These are phyloP conservation scores for Solanum habrochaites DNA, from an alignment of 257 asterid genomes.

Conservation along the genomic window DNA sequence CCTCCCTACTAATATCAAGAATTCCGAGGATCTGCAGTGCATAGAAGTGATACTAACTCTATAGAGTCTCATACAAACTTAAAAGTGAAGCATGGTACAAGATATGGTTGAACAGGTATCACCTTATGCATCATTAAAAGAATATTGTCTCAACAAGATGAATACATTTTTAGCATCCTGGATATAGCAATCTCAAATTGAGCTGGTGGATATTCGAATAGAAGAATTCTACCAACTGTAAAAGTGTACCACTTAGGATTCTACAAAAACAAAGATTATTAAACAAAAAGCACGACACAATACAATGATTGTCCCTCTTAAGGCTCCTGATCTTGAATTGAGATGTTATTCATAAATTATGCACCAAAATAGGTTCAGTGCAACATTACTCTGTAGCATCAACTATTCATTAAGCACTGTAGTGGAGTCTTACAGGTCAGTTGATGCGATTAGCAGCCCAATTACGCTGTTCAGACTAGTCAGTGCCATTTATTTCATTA, in stretches of 20 bases:
- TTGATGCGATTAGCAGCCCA: neutral
- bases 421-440: neutral
- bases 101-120: neutral
- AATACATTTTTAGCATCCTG: neutral
- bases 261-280: neutral
- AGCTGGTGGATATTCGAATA: neutral
- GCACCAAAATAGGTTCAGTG: neutral
- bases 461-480: neutral
- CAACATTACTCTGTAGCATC: neutral
- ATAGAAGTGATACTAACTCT: neutral
- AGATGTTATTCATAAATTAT: neutral
- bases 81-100: neutral
- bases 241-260: neutral
- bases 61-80: neutral
- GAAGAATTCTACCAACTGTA: neutral
- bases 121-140: neutral
- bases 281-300: neutral
- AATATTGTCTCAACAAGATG: neutral
- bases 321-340: neutral
- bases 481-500: neutral
- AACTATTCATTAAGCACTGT: neutral
- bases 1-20: conserved; percentile 79
- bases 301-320: neutral
- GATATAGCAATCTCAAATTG: neutral
- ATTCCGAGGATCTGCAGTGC: conserved; percentile 62